Evolutionary conservation across 495 filamentous ascomycete species (phyloP), one percentile per base, ranked within the genome.

Genomic region (Coniosporium apollinis): DNA sequence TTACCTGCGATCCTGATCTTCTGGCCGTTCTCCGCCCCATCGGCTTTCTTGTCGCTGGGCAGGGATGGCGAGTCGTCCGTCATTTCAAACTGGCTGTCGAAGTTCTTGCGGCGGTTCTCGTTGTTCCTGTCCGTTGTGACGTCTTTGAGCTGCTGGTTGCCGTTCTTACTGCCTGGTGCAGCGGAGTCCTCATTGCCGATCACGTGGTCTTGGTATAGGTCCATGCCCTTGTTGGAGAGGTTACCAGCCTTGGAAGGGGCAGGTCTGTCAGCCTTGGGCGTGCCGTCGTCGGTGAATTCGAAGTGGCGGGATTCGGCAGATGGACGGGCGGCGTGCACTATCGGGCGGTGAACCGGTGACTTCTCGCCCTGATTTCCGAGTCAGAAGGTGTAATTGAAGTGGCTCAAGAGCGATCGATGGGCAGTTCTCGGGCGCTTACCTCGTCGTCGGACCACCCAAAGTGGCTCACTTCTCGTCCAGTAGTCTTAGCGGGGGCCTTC

Each of bases 231-330:
- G 54, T 78, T 77, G 11, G 35, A 15, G 7, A 19, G 10, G 16
- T 9, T 32, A 19, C 36, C 32, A 19, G 47, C 44, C 35, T 51
- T 50, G 37, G 16, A 30, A 19, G 29, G 33, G 29, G 44, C 38
- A 24, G 56, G 54, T 16, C 39, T 41, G 11, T 58, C 48, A 15
- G 52, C 55, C 9, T 29, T 35, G 1, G 61, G 55, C 2, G 60
- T 65, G 22, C 53, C 61, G 33, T 67, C 60, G 48, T 85, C 72
- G 14, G 58, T 60, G 42, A 89, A 64, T 22, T 79, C 66, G 44
- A 94, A 92, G 56, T 94, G 83, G n/a, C n/a, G n/a, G 0, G 74
- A 58, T 44, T 82, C 73, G 10, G 78, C 72, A 39, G 93, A 81
- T 16, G 70, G 78, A 28, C 87, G 82, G 10, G 79, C 62, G 43